A percentile compares a stretch with the other conserved stretches of the same genome.
phyloP scores from a whole-genome alignment of 345 rosid species.

The Sonneratia caseolaris region DNA sequence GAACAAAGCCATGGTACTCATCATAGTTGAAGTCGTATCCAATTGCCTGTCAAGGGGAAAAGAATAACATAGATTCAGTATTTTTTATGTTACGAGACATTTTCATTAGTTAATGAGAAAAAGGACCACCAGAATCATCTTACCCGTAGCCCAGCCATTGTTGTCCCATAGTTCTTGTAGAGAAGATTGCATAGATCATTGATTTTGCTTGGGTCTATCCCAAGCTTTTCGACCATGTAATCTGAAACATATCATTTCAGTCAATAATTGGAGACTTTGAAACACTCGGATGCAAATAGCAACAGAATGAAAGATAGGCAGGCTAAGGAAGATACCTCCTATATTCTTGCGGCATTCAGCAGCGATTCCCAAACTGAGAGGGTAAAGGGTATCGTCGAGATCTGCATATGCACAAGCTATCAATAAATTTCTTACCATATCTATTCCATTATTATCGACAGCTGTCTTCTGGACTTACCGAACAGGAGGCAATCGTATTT shows the following conservation, averaged over 20 bases:
- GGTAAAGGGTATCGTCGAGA: slow-evolving; percentile 92
- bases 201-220: slow-evolving; percentile 55
- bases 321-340: slow-evolving; percentile 7
- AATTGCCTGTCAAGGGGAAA: slow-evolving; percentile 50
- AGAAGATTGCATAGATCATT: slow-evolving; percentile 52
- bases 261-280: neutral
- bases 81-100: neutral
- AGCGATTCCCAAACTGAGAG: slow-evolving; percentile 60
- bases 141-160: slow-evolving; percentile 99
- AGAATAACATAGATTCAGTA: slow-evolving; percentile 2
- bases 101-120: neutral
- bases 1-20: slow-evolving; percentile 82
- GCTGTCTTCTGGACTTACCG: slow-evolving; percentile 31
- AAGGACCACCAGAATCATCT: neutral
- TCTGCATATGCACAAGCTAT: slow-evolving; percentile 29
- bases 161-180: slow-evolving; percentile 92
- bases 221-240: slow-evolving; percentile 77
- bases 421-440: neutral
- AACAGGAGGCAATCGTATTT: slow-evolving; percentile 78
- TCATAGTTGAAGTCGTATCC: slow-evolving; percentile 90
- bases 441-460: neutral
- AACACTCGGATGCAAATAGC: neutral
- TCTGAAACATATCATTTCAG: slow-evolving; percentile 25
- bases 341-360: slow-evolving; percentile 43
- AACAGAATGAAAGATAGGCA: neutral